Evolutionary conservation across 257 asterid species (phyloP).

Genomic region (Handroanthus guayacan): DNA sequence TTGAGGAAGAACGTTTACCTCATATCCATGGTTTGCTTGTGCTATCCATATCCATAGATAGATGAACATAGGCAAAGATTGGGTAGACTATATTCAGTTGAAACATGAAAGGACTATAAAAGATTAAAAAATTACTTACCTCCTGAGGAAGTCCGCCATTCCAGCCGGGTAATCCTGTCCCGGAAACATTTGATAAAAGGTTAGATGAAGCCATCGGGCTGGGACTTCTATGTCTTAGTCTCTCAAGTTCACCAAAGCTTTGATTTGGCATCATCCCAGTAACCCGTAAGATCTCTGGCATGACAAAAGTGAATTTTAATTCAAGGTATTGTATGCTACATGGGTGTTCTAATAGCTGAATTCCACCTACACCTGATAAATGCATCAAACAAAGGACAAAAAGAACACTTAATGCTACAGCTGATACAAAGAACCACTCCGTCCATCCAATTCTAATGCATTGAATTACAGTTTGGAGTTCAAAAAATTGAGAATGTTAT

Average conservation of each 20-base stretch:
- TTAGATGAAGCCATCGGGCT: slow-evolving; percentile 95
- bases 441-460: neutral
- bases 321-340: neutral
- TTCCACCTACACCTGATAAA: neutral
- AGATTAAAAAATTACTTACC: slow-evolving; percentile 43
- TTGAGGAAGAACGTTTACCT: neutral
- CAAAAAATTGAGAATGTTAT: neutral
- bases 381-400: neutral
- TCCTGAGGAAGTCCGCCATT: slow-evolving; percentile 75
- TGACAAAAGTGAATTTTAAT: neutral
- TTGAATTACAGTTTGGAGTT: neutral
- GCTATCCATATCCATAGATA: neutral
- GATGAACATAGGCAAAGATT: neutral
- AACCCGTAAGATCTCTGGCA: slow-evolving; percentile 72
- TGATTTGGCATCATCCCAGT: slow-evolving; percentile 86
- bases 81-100: neutral
- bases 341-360: neutral
- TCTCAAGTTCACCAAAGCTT: slow-evolving; percentile 80
- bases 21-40: neutral
- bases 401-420: neutral
- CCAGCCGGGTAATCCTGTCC: slow-evolving; percentile 81
- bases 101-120: neutral
- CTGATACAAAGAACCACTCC: neutral
- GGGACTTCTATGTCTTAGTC: slow-evolving; percentile 92
- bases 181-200: slow-evolving; percentile 67